Base-by-base conservation (phyloP, 1,284 basidiomycete species). In the Cerioporus squamosus region DNA sequence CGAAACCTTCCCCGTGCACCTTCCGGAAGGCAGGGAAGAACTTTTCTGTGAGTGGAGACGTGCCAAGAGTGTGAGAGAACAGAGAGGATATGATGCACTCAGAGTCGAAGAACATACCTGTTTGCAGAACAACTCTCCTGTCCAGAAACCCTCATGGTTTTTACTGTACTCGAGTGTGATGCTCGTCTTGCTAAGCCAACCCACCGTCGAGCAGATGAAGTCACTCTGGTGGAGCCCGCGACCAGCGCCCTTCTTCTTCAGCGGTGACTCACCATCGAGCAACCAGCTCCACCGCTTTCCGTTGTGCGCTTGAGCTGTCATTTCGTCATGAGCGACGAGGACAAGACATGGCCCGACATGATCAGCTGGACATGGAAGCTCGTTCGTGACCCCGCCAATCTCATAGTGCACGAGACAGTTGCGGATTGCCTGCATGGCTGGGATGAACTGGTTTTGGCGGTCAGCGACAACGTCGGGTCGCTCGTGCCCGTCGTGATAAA, bases 141-240 rank as follows among this genome's bases (percentile, higher is more conserved):
- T 75, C 74, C 79, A 80, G 66, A 77, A 81, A 0, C 78, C 77
- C 7, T 79, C 71, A 48, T 78, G 72, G 65, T 77, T 77, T 57
- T 80, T 80, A 5, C 79, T 75, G 68, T 80, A 78, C 48, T 79
- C 73, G 5, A 80, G 48, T 1, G 58, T 63, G 24, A 60, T 42
- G 6, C 57, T 49, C 31, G 63, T 64, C 5, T 58, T 58, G 10
- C 55, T 39, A 39, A 66, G 36, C 53, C 57, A 58, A 5, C 60
- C 64, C 40, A 60, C 47, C 1, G 61, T 63, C 38, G 59, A 61
- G 46, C 55, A 62, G 22, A 67, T 65, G 18, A 65, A 44, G 26
- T 63, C 65, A 39, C 63, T 63, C 22, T 51, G 51, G 51, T 67
- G 65, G 3, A 67, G 54, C 1, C 57, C 63, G 2, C 61, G 55